Base-by-base conservation (phyloP, 2,329 filamentous ascomycete genomes). In the Exserohilum rostratum region DNA sequence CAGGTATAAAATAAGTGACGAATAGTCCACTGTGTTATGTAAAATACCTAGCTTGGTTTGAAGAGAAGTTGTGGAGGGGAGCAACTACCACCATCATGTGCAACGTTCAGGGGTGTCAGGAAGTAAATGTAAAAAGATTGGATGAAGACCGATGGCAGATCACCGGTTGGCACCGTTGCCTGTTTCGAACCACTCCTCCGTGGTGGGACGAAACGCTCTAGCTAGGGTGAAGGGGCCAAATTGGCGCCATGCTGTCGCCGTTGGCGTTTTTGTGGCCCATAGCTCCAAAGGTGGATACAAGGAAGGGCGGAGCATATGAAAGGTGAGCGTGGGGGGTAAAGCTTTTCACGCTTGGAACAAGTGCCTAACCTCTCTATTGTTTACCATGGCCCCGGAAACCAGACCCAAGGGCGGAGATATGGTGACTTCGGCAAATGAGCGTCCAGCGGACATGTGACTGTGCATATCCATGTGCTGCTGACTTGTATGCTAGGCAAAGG, bases 171-270 rank as follows among this genome's bases (percentile, higher is more conserved):
- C 39, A 30, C 50, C 61, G 68, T 66, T 75, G 72, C 68, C 72
- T 74, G 58, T 55, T 58, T 49, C 53, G 39, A 45, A 65, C 58
- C 64, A 61, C 60, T 70, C 52, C 60, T 62, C 60, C 54, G 50
- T 47, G 53, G 54, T 44, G 48, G 47, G 22, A 47, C 20, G 43
- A 46, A 37, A 55, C 57, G 44, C 48, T 54, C 50, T 49, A 40
- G 39, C 46, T 49, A 33, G 46, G 44, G 29, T 27, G 29, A 43
- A 33, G 39, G 44, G 35, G 55, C 45, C 66, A 58, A 70, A 67
- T 70, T 62, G 64, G 52, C 53, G 49, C 50, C 39, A 33, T 44
- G 2, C 27, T n/a, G 37, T 44, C 49, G 42, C 39, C 56, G 50
- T 43, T 53, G 37, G 54, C 43, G 55, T 53, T 25, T 53, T 40